Evolutionary conservation across 129 eudicot species (phyloP), one percentile per base, ranked within the genome.

Genomic region (Cynara cardunculus): DNA sequence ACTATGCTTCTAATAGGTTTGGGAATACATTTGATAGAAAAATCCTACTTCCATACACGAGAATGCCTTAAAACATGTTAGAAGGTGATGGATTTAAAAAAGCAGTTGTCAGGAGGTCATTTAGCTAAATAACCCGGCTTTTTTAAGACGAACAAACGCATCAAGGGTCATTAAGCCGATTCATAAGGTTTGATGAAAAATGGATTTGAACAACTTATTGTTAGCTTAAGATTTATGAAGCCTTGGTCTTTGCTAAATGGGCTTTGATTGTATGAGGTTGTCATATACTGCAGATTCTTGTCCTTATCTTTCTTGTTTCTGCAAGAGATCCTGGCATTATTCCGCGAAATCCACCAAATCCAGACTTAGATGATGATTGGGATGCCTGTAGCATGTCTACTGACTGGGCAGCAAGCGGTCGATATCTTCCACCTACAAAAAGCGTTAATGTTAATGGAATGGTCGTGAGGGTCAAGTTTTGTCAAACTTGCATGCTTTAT

Each of bases 401-500:
- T 6, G 88, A 81, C 18, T 90, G 94, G 91, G 84, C 82, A 14
- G 71, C 81, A 9, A 87, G 88, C 73, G 86, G 87, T 81, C 74
- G 78, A 66, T 75, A 19, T 69, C 62, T 87, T 69, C 88, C 94
- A 67, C 87, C 84, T n/a, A 74, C 83, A 32, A 89, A 87, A 85
- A 83, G 84, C 8, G 85, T 90, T 14, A 85, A 53, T 27, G 84
- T 90, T 22, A 90, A 90, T 25, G 88, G 91, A 39, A 84, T 69
- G 72, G 74, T 85, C 11, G 87, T 90, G 35, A 85, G 84, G 87
- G 91, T 90, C 28, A 90, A 90, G 78, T 90, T 87, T 79, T 87
- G 91, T 77, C 88, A 85, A 73, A 87, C 94, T 41, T 90, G 94
- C 74, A 81, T 90, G 94, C 28, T 90, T 72, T 90, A 90, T 78